phyloP scores from a whole-genome alignment of 1,284 basidiomycete species.

The Malassezia pachydermatis region DNA sequence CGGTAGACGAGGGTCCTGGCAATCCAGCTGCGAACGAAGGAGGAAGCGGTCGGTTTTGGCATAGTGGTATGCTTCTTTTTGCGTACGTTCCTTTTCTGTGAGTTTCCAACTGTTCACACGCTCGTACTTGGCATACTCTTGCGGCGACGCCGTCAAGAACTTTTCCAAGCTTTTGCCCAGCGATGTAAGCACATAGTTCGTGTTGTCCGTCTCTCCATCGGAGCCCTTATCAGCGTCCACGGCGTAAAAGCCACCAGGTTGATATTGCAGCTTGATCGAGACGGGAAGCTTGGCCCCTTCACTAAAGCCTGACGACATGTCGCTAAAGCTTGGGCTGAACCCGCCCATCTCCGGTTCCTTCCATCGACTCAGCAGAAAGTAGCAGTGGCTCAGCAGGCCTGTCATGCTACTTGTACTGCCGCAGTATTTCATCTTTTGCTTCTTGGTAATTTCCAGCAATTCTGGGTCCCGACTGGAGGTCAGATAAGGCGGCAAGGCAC shows the following conservation, averaged over 20 bases:
- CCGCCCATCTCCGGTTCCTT: constrained; percentile 40
- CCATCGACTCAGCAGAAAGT: constrained; percentile 55
- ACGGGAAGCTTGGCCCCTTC: constrained; percentile 70
- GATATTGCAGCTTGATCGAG: constrained; percentile 58
- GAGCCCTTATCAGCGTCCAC: constrained; percentile 62
- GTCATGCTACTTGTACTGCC: constrained; percentile 90
- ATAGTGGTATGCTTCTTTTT: constrained; percentile 45
- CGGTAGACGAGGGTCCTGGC: constrained; percentile 67
- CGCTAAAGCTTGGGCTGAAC: constrained; percentile 52
- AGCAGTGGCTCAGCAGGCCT: constrained; percentile 72
- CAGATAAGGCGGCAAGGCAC: constrained; percentile 65
- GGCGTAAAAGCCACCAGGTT: constrained; percentile 57
- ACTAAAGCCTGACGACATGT: constrained; percentile 62
- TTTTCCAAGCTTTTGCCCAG: constrained; percentile 83
- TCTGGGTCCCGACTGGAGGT: constrained; percentile 71
- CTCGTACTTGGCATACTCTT: constrained; percentile 61
- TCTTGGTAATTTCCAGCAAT: constrained; percentile 58
- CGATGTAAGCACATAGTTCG: constrained; percentile 38
- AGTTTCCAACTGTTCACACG: constrained; percentile 49
- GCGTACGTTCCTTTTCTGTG: constrained; percentile 48
- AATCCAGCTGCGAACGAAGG: constrained; percentile 92
- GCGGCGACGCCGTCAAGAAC: constrained; percentile 62
- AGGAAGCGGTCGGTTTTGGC: constrained; percentile 63
- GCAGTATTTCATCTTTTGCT: constrained; percentile 58
- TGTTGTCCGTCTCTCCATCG: constrained; percentile 31